Evolutionary conservation across 345 rosid species (phyloP), one percentile per base, ranked within the genome.

Genomic region (Pseudoturritis turrita): DNA sequence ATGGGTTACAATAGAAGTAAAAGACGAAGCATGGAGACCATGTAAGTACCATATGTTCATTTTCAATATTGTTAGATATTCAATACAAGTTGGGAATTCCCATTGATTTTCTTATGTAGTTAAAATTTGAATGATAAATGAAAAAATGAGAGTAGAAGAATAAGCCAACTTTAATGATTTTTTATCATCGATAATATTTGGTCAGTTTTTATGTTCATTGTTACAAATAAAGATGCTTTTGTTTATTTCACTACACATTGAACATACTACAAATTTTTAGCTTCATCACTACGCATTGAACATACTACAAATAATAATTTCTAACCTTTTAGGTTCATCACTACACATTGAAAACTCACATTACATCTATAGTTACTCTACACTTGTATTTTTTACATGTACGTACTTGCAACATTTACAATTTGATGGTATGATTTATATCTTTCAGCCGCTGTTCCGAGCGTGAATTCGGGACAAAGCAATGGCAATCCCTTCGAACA

Each of bases 401-500:
- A n/a, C n/a, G 10, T 33, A 7, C 7, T 6, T 33, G 0, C 5
- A 7, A 39, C 41, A 25, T 52, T 15, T 33, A n/a, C 45, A 17
- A 53, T 18, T 28, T 66, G 58, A 71, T 41, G 28, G 49, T 72
- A 13, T 56, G 49, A 22, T 68, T 14, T 36, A 59, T 69, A 71
- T 69, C 36, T 9, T 80, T 62, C 82, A 96, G 99, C 80, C 83
- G 88, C 49, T 87, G 86, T 65, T 79, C 83, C 1, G 94, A 86
- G 78, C 96, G 96, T 36, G 81, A 85, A 23, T 92, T 96, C 79
- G 97, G 90, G 57, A 77, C 73, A 65, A 82, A 72, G 2, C 98
- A 92, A 60, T 96, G 99, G 99, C 84, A 75, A 66, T 72, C 52
- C 12, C 95, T 92, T 58, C 80, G 91, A 70, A 43, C 81, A 70